Evolutionary conservation across 1,284 basidiomycete species (phyloP).

Genomic region (Amylostereum chailletii): DNA sequence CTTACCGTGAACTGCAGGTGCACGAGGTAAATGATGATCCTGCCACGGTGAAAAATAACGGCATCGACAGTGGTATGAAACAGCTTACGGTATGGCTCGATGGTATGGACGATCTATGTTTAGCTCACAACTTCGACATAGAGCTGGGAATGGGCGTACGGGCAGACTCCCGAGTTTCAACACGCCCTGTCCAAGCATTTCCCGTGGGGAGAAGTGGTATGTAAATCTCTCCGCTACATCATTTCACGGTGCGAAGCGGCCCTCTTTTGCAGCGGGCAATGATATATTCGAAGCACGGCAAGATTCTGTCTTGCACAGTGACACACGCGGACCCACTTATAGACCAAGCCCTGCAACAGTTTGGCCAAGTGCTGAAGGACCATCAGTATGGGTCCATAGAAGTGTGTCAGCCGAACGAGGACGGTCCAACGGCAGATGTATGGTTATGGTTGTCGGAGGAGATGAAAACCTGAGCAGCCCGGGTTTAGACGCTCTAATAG

Average conservation of each 20-base stretch:
- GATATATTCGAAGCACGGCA: conserved; percentile 52
- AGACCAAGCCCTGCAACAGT: conserved; percentile 12
- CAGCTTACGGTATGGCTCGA: conserved; percentile 55
- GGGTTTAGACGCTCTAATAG: too few species aligned
- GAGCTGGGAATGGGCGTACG: conserved; percentile 92
- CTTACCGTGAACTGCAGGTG: conserved; percentile 15
- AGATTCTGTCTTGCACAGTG: conserved; percentile 45
- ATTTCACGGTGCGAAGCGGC: conserved; percentile 1
- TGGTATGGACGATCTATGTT: too few species aligned
- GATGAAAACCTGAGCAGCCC: conserved; percentile 18
- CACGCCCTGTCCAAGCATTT: conserved; percentile 44
- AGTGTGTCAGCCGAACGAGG: conserved; percentile 14
- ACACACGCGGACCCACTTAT: conserved; percentile 12
- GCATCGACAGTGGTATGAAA: conserved; percentile 58
- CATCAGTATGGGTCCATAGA: conserved; percentile 42
- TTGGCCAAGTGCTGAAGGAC: conserved; percentile 26
- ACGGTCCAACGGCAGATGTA: conserved; percentile 22
- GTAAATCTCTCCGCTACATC: conserved; percentile 17
- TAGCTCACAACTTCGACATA: conserved; percentile 20
- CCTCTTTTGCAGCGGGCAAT: conserved; percentile 29
- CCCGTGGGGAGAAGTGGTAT: conserved; percentile 52
- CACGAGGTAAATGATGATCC: conserved; percentile 35
- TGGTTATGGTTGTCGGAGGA: conserved; percentile 30
- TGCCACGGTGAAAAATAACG: conserved; percentile 34
- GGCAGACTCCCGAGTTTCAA: conserved; percentile 92